Percentiles rank a stretch among this genome's conserved stretches.
phyloP scores from a whole-genome alignment of 169 alveolate genomes.

The Cryptosporidium felis region DNA sequence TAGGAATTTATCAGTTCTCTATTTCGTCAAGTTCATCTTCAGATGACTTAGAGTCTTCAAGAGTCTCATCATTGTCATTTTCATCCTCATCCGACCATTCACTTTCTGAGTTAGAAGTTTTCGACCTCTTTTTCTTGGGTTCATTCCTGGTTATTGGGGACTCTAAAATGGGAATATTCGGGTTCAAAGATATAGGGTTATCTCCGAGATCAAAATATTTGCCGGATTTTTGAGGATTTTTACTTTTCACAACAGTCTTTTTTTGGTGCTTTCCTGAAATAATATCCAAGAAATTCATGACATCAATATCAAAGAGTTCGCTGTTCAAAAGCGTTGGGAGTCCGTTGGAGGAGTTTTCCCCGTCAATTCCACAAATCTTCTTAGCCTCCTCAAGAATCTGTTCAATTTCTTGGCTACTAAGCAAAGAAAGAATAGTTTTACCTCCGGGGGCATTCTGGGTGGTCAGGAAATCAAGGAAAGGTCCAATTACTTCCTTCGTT shows the following conservation, averaged over 20 bases:
- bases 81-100: background rate
- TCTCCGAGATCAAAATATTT: background rate
- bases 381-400: constrained; percentile 18
- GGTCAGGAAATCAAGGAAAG: constrained; percentile 9
- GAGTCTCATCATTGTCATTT: background rate
- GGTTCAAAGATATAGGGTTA: too few relatives aligned
- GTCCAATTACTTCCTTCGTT: background rate
- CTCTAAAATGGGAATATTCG: too few relatives aligned
- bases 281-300: constrained; percentile 23
- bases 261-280: constrained; percentile 7
- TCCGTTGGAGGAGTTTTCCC: background rate
- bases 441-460: constrained; percentile 60
- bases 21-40: background rate
- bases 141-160: too few relatives aligned
- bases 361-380: background rate
- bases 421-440: background rate
- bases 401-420: constrained; percentile 12
- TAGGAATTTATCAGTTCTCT: background rate
- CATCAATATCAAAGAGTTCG: constrained; percentile 17
- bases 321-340: background rate
- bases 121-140: constrained; percentile 13
- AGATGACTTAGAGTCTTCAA: constrained; percentile 1
- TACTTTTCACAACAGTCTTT: background rate
- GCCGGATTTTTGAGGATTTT: background rate
- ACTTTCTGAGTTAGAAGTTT: background rate